phyloP scores from a whole-genome alignment of 2,329 filamentous ascomycete genomes.

The Fonsecaea erecta region DNA sequence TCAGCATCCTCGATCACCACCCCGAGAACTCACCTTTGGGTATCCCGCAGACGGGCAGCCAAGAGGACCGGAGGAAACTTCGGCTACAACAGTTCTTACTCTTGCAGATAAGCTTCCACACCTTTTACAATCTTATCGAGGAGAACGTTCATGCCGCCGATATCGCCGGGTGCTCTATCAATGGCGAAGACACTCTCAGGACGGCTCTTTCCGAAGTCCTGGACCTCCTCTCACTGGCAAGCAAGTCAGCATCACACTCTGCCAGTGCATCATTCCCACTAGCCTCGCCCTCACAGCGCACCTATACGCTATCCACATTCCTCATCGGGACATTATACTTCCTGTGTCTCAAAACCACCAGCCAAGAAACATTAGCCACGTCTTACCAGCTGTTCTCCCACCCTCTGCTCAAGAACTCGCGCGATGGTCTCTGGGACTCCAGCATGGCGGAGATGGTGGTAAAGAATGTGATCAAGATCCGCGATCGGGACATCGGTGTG shows the following conservation, averaged over 20 bases:
- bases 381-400: conserved; percentile 32
- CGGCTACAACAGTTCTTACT: not conserved
- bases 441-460: conserved; percentile 29
- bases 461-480: conserved; percentile 17
- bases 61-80: not conserved
- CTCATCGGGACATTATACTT: conserved; percentile 37
- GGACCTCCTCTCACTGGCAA: not conserved
- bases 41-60: not conserved
- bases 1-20: not conserved
- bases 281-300: conserved; percentile 8
- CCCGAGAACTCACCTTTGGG: not conserved
- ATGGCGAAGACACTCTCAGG: not conserved
- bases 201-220: not conserved
- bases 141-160: conserved; percentile 3
- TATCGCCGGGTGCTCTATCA: not conserved
- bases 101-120: conserved; percentile 4
- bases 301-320: conserved; percentile 38
- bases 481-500: not conserved
- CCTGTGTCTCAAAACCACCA: conserved; percentile 36
- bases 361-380: conserved; percentile 15
- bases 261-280: not conserved
- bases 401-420: conserved; percentile 21
- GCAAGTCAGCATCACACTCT: not conserved
- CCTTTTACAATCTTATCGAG: conserved; percentile 9
- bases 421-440: conserved; percentile 39